Evolutionary conservation across 2,329 filamentous ascomycete genomes (phyloP).

Genomic region (Cordyceps cateniannulata): DNA sequence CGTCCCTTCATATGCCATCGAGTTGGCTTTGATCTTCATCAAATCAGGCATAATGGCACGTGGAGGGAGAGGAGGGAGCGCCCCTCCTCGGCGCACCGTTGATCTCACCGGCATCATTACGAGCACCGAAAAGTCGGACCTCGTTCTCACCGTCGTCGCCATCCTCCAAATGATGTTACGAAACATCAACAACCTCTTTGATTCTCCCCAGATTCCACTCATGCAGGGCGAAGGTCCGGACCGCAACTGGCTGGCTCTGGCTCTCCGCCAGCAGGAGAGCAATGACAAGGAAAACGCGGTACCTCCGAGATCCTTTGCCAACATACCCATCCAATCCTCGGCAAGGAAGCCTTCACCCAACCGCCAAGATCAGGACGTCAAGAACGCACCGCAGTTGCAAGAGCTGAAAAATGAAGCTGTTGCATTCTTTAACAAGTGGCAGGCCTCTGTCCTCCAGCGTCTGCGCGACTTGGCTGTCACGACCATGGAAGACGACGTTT

Average conservation of each 20-base stretch:
- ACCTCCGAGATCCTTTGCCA: constrained; percentile 13
- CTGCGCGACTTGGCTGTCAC: constrained; percentile 58
- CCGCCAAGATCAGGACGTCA: background rate
- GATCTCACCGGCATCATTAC: constrained; percentile 46
- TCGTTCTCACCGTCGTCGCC: constrained; percentile 43
- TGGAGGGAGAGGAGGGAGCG: constrained; percentile 28
- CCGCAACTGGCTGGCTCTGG: constrained; percentile 30
- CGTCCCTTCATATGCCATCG: constrained; percentile 7
- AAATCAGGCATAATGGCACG: constrained; percentile 30
- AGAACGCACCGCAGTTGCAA: constrained; percentile 37
- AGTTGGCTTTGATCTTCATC: background rate
- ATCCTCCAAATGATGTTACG: constrained; percentile 51
- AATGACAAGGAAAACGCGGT: constrained; percentile 23
- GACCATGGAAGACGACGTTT: background rate
- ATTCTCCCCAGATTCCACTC: constrained; percentile 34
- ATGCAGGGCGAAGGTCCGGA: constrained; percentile 24
- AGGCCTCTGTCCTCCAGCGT: constrained; percentile 60
- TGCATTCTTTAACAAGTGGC: constrained; percentile 74
- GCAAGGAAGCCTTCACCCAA: constrained; percentile 25
- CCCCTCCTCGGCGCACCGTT: constrained; percentile 36
- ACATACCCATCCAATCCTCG: constrained; percentile 23
- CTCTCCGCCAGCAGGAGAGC: constrained; percentile 23
- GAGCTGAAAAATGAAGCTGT: constrained; percentile 66
- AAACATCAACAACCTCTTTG: constrained; percentile 46
- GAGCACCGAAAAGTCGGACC: constrained; percentile 42